A percentile compares a stretch with the other conserved stretches of the same genome.
Conservation (phyloP, 495 filamentous ascomycete genomes). For the Halenospora varia region DNA sequence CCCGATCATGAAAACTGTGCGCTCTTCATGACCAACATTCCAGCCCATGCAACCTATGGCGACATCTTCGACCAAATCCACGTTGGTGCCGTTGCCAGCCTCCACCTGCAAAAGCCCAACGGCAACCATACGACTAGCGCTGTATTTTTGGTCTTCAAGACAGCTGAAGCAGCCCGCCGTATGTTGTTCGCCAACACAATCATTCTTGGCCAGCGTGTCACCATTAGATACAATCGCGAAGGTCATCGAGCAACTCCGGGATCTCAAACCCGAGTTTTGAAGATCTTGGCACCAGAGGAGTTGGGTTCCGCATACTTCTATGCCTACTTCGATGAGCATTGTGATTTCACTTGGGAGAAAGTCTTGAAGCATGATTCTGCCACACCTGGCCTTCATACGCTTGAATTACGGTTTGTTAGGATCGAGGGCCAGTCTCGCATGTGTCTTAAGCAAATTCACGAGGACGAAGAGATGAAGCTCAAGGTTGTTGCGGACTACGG, state of each 20-base stretch:
- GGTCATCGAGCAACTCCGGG: neutral
- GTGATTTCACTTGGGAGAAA: neutral
- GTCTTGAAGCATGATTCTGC: neutral
- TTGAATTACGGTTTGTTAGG: constrained; percentile 18
- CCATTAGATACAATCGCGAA: neutral
- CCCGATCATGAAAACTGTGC: neutral
- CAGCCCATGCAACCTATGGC: neutral
- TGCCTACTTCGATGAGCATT: neutral
- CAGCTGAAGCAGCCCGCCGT: neutral
- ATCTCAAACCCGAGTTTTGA: neutral
- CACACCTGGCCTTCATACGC: constrained; percentile 24
- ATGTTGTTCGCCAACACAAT: neutral
- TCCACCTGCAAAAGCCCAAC: neutral
- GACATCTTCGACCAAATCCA: neutral
- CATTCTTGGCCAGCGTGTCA: neutral
- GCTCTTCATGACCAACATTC: neutral
- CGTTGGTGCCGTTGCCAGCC: neutral
- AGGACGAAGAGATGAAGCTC: neutral
- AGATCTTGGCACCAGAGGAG: neutral
- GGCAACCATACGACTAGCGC: neutral
- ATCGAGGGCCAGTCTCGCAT: neutral
- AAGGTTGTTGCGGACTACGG: neutral
- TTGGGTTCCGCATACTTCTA: neutral
- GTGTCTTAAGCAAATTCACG: neutral
- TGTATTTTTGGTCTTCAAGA: neutral